Percentiles rank a stretch among this genome's conserved stretches.
phyloP scores from a whole-genome alignment of 2,329 filamentous ascomycete genomes.

The Botryotinia globosa region DNA sequence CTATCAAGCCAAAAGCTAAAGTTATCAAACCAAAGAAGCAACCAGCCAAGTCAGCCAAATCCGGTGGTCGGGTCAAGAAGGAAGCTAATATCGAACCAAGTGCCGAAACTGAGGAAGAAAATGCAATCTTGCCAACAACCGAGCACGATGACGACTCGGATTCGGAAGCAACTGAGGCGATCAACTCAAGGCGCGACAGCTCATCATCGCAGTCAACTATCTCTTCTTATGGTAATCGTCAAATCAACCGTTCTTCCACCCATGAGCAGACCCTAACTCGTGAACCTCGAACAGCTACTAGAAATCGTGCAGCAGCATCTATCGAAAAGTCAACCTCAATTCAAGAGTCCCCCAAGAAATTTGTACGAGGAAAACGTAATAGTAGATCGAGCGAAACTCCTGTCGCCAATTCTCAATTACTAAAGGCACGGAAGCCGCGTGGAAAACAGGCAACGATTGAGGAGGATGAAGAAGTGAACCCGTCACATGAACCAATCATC shows the following conservation, averaged over 20 bases:
- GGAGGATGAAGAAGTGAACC: conserved; percentile 6
- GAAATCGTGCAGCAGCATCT: conserved; percentile 2
- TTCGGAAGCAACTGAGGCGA: conserved; percentile 23
- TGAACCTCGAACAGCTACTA: conserved; percentile 19
- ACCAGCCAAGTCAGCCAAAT: conserved; percentile 19
- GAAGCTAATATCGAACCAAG: conserved; percentile 14
- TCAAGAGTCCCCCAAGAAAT: conserved; percentile 12
- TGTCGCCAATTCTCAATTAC: neutral
- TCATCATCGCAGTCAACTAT: conserved; percentile 27
- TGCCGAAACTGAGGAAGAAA: conserved; percentile 23
- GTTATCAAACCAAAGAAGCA: conserved; percentile 24
- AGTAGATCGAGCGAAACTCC: conserved; percentile 17
- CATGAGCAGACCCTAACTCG: conserved; percentile 22
- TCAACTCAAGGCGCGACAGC: conserved; percentile 27
- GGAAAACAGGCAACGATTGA: conserved; percentile 6
- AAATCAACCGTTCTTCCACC: conserved; percentile 23
- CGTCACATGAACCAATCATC: conserved; percentile 12
- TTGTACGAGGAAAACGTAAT: conserved; percentile 21
- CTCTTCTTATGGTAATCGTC: conserved; percentile 23
- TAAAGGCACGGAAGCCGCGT: conserved; percentile 22
- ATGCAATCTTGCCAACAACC: conserved; percentile 31
- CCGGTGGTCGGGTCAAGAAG: conserved; percentile 25
- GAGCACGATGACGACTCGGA: conserved; percentile 30
- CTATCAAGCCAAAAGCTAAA: conserved; percentile 20
- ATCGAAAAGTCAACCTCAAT: neutral